Percentiles rank a stretch among this genome's conserved stretches.
Conservation (phyloP, 148 eudicot genomes). For the Spergularia bocconei region DNA sequence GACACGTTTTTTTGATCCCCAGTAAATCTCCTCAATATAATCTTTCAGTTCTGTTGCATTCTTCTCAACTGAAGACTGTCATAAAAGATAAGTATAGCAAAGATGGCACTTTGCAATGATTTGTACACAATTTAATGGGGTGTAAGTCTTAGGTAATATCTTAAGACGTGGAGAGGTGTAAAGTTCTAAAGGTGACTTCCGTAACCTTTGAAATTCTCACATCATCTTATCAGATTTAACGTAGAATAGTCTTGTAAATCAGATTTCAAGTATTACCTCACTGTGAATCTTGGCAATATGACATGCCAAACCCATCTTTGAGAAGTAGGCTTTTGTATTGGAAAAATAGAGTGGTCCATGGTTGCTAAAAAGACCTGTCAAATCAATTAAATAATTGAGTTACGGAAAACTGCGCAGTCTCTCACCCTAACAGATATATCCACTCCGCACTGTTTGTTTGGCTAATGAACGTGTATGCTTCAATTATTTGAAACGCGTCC, state of each 20-base stretch:
- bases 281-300: slow-evolving; percentile 99
- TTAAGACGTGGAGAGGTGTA: too few relatives aligned
- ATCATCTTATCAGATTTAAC: too few relatives aligned
- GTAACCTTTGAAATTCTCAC: too few relatives aligned
- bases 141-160: neutral
- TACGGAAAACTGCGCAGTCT: neutral
- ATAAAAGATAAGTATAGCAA: slow-evolving; percentile 21
- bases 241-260: neutral
- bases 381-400: slow-evolving; percentile 11
- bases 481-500: neutral
- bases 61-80: slow-evolving; percentile 89
- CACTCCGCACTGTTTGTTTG: neutral
- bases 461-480: neutral
- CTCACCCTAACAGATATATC: neutral
- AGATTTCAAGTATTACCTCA: slow-evolving; percentile 50
- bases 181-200: too few relatives aligned
- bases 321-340: slow-evolving; percentile 67
- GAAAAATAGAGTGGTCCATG: slow-evolving; percentile 95
- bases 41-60: slow-evolving; percentile 87
- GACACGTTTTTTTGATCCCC: slow-evolving; percentile 84
- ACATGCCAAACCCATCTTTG: slow-evolving; percentile 91
- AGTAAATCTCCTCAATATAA: slow-evolving; percentile 87
- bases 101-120: neutral
- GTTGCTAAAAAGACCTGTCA: slow-evolving; percentile 94
- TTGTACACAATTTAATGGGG: slow-evolving; percentile 11